Base-by-base conservation (phyloP, 805 yeast genomes). In the Wickerhamomyces ciferrii region DNA sequence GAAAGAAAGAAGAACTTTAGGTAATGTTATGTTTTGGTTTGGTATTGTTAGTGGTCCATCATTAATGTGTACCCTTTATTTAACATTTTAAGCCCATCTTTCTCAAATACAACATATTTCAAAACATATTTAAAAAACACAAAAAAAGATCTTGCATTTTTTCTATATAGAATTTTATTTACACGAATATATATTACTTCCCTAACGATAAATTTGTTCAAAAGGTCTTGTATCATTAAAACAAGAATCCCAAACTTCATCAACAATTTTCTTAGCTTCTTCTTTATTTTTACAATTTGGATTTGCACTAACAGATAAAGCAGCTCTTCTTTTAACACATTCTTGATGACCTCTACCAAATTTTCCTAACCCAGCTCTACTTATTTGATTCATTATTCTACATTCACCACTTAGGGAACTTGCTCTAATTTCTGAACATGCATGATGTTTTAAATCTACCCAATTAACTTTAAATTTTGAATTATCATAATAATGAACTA, bases 371-470 rank as follows among this genome's bases (percentile, higher is more conserved):
- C 79, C 73, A 47, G 80, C 66, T 63, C 79, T 71, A 45, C 68
- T 68, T n/a, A 61, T 42, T 64, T 94, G 96, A 56, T 86, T 87
- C 79, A 84, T 78, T 56, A 92, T 81, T 25, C 98, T 77, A 67
- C 99, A 94, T 61, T 94, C 99, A 7, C 99, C 99, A 60, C 96
- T 85, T 20, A 94, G 72, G 54, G 89, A 83, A 11, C 95, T 84
- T 0, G 99, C 99, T 49, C 99, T 74, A 43, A 94, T 88, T 65
- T 94, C 99, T 1, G 97, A 84, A 64, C 99, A 94, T 1, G 99
- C 99, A 62, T 92, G 98, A 61, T 94, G 99, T 58, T 81, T 79
- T 60, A 94, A 69, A 64, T 92, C 80, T 46, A 75, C 59, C 85
- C 96, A 86, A 64, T 94, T 88, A 2, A 94, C 90, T 45, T 88